Evolutionary conservation across 805 yeast species (phyloP).

Genomic region (Sugiyamaella valdiviana): DNA sequence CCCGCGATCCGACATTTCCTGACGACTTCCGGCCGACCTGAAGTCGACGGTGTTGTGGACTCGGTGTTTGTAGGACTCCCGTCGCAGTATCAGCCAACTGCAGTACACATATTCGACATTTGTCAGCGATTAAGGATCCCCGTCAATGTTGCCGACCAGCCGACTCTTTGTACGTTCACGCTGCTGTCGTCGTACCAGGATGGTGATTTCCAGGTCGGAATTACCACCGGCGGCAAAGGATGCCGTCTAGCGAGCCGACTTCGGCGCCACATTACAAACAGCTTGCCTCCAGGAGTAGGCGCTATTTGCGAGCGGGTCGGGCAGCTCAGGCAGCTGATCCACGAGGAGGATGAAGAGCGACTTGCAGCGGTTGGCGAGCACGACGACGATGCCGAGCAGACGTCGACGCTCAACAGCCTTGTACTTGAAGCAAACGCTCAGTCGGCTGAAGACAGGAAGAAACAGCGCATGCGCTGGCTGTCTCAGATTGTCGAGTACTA

Average conservation of each 20-base stretch:
- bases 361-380: constrained; percentile 41
- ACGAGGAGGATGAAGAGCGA: constrained; percentile 37
- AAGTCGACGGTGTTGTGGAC: constrained; percentile 64
- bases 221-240: constrained; percentile 84
- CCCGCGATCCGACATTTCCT: constrained; percentile 26
- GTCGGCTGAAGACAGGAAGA: constrained; percentile 35
- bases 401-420: constrained; percentile 52
- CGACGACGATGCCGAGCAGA: constrained; percentile 66
- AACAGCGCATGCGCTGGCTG: constrained; percentile 69
- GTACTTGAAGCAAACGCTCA: constrained; percentile 47
- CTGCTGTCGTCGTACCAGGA: constrained; percentile 62
- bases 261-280: constrained; percentile 57
- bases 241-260: constrained; percentile 79
- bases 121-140: constrained; percentile 71
- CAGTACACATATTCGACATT: constrained; percentile 29
- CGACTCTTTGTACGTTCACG: constrained; percentile 68
- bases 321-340: constrained; percentile 47
- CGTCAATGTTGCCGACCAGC: constrained; percentile 68
- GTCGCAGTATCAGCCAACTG: constrained; percentile 18
- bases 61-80: constrained; percentile 60
- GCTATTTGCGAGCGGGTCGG: constrained; percentile 67
- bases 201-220: constrained; percentile 74
- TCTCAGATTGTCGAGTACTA: constrained; percentile 87
- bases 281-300: constrained; percentile 65
- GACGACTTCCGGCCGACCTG: constrained; percentile 50